Conservation (phyloP, 2,329 filamentous ascomycete species). For the Colletotrichum spaethianum region DNA sequence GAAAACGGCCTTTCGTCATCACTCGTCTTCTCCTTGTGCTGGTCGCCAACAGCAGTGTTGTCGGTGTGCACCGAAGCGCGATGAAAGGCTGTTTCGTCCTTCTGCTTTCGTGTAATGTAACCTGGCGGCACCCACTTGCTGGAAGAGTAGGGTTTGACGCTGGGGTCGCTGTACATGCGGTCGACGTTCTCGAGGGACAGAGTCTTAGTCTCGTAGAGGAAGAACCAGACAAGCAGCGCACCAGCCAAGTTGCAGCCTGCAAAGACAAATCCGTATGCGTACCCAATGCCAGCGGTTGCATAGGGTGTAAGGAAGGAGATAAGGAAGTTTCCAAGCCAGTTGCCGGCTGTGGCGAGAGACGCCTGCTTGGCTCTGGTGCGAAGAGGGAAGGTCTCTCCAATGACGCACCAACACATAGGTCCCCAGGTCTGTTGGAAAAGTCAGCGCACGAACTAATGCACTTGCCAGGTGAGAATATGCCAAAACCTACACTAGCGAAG, state of each 20-base stretch:
- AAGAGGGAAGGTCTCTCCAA: constrained; percentile 76
- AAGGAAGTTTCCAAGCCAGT: constrained; percentile 76
- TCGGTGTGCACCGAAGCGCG: constrained; percentile 20
- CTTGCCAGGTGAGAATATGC: background rate
- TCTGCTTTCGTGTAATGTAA: constrained; percentile 57
- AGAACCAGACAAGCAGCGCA: constrained; percentile 76
- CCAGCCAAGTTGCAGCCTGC: constrained; percentile 72
- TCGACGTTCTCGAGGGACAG: constrained; percentile 81
- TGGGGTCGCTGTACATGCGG: constrained; percentile 74
- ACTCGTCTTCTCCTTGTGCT: constrained; percentile 27
- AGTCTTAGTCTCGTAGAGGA: constrained; percentile 76
- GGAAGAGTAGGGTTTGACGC: constrained; percentile 74
- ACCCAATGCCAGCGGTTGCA: constrained; percentile 73
- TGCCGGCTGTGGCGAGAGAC: constrained; percentile 67
- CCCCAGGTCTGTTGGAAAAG: constrained; percentile 70
- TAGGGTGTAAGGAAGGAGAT: constrained; percentile 79
- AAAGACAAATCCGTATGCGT: constrained; percentile 77
- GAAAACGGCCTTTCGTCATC: constrained; percentile 31
- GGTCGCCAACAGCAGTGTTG: constrained; percentile 13
- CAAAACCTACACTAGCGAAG: constrained; percentile 65
- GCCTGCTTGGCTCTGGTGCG: constrained; percentile 69
- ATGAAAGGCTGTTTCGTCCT: constrained; percentile 47
- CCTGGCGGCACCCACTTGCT: constrained; percentile 65
- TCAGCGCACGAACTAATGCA: background rate
- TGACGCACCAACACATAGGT: constrained; percentile 78